Percentiles rank a stretch among this genome's conserved stretches.
Conservation (phyloP, 768 basidiomycete species). For the Crepidotus variabilis region DNA sequence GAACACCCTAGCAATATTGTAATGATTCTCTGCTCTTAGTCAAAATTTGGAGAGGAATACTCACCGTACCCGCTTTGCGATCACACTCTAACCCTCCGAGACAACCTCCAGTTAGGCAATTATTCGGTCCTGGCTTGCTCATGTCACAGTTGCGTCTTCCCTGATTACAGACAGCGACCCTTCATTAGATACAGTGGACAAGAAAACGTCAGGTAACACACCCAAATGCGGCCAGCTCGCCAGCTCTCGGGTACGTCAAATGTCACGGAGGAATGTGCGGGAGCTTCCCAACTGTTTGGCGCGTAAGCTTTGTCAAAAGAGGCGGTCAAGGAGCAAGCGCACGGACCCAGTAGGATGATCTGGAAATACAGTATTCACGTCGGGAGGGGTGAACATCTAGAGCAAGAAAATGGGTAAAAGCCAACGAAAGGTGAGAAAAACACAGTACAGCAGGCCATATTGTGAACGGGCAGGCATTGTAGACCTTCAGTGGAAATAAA, state of each 20-base stretch:
- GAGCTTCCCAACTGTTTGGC: slow-evolving; percentile 34
- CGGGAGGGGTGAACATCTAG: not conserved
- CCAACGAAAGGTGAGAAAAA: not conserved
- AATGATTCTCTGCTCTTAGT: slow-evolving; percentile 23
- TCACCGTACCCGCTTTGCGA: slow-evolving; percentile 41
- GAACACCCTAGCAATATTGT: slow-evolving; percentile 28
- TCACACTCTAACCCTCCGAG: slow-evolving; percentile 60
- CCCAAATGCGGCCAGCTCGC: slow-evolving; percentile 58
- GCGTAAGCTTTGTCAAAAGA: not conserved
- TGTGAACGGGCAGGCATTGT: slow-evolving; percentile 56
- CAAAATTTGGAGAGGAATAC: slow-evolving; percentile 4
- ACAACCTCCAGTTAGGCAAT: slow-evolving; percentile 59
- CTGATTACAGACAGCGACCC: slow-evolving; percentile 43
- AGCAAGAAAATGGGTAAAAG: not conserved
- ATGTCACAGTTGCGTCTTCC: slow-evolving; percentile 61
- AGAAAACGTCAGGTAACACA: slow-evolving; percentile 18
- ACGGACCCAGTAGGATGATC: not conserved
- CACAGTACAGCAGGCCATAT: not conserved
- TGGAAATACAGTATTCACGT: not conserved
- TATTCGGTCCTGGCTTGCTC: slow-evolving; percentile 45
- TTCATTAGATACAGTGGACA: slow-evolving; percentile 38
- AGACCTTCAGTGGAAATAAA: slow-evolving; percentile 29
- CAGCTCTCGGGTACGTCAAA: slow-evolving; percentile 59
- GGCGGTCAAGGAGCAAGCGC: not conserved
- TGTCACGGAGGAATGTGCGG: slow-evolving; percentile 30